A percentile compares a stretch with the other conserved stretches of the same genome.
These are phyloP conservation scores for Pyrenophora tritici-repentis DNA, from an alignment of 2,329 filamentous ascomycete genomes.

Conservation along the genomic window DNA sequence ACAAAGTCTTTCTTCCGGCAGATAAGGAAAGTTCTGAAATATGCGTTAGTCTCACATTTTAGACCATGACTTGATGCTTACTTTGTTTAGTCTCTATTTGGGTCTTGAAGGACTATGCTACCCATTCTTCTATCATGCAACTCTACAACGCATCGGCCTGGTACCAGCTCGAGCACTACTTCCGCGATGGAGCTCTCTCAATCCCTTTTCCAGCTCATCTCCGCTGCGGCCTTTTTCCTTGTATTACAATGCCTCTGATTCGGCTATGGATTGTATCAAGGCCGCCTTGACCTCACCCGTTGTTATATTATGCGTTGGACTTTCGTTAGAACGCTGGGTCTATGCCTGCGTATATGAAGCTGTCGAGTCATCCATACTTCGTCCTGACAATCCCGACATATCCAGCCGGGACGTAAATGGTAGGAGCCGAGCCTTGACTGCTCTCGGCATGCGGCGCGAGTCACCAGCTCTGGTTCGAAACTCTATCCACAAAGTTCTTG, in stretches of 20 bases:
- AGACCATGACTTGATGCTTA: conserved; percentile 8
- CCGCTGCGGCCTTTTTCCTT: conserved; percentile 31
- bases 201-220: conserved; percentile 37
- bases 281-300: conserved; percentile 35
- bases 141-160: conserved; percentile 39
- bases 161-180: conserved; percentile 34
- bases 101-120: conserved; percentile 37
- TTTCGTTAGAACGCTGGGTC: conserved; percentile 34
- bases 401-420: conserved; percentile 26
- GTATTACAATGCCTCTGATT: conserved; percentile 21
- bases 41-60: conserved; percentile 22
- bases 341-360: conserved; percentile 36
- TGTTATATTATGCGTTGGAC: conserved; percentile 32
- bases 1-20: conserved; percentile 28
- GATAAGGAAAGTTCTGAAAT: conserved; percentile 25
- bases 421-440: conserved; percentile 27
- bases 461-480: conserved; percentile 29
- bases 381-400: conserved; percentile 38
- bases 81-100: conserved; percentile 30
- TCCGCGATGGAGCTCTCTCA: conserved; percentile 33
- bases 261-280: conserved; percentile 18
- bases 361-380: conserved; percentile 36
- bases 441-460: conserved; percentile 30
- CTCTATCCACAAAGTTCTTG: conserved; percentile 30
- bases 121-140: conserved; percentile 40